Base-by-base conservation (phyloP, 2,329 filamentous ascomycete genomes). In the Cordyceps cateniannulata region DNA sequence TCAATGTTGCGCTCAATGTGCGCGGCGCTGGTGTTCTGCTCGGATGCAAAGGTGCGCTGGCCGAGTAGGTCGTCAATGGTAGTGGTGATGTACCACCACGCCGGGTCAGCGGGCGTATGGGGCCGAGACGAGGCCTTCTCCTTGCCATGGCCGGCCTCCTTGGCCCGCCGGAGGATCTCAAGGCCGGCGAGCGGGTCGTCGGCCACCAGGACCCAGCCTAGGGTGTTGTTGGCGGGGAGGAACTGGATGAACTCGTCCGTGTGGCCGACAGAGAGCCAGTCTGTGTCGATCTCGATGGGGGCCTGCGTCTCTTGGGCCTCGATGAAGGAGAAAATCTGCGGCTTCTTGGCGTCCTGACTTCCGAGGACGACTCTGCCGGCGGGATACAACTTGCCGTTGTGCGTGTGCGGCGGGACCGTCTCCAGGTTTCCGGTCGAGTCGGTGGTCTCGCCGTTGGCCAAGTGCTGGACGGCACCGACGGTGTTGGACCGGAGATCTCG, bases 221-320 rank as follows among this genome's bases (percentile, higher is more conserved):
- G 67, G 22, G 63, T 10, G 6, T 10, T 70, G 3, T 68, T 47
- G 1, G 62, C 62, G 1, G 69, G 69, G 0, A 71, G 52, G 20
- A 71, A 71, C 20, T 71, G 69, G 1, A 71, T 35, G 22, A 69
- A 70, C 61, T 71, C 69, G 44, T 70, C 69, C 0, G 69, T 67
- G 27, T 71, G 69, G 4, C 69, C 69, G 9, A 71, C 63, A 0
- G n/a, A 25, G 2, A 71, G 40, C 69, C 69, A 71, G 1, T 38
- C 62, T 2, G 67, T 69, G 38, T 71, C 73, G 0, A 77, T 64
- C 0, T 69, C 59, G 2, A 77, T 60, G 0, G 75, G 72, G 5
- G 69, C 64, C 48, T 77, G 74, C 1, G 69, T 60, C 25, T 70
- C 70, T 53, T 77, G 75, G 0, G 69, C 71, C 5, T 67, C 54